A percentile compares a stretch with the other conserved stretches of the same genome.
Conservation (phyloP, 192 early-diverging fungal genomes). For the Funneliformis mosseae region DNA sequence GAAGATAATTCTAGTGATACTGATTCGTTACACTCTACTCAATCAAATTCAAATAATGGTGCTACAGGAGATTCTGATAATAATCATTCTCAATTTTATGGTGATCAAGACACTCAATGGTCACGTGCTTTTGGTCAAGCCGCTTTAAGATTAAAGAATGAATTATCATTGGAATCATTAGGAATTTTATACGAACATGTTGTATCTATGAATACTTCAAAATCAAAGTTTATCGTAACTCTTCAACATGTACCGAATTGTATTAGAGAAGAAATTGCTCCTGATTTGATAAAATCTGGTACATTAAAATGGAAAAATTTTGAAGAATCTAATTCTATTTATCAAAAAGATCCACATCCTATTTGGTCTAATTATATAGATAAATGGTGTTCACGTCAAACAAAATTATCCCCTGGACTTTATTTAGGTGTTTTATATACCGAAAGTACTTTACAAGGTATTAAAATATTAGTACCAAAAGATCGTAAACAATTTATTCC, state of each 20-base stretch:
- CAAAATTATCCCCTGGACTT: constrained; percentile 46
- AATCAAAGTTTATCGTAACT: constrained; percentile 48
- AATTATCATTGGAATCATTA: constrained; percentile 33
- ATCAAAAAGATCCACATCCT: constrained; percentile 28
- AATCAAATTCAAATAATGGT: constrained; percentile 24
- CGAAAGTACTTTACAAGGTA: constrained; percentile 47
- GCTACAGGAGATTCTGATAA: neutral
- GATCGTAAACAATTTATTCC: constrained; percentile 50
- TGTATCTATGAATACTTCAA: constrained; percentile 37
- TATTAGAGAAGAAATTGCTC: constrained; percentile 38
- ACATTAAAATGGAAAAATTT: constrained; percentile 46
- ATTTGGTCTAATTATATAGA: constrained; percentile 32
- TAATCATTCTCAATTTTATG: constrained; percentile 16
- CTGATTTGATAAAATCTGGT: constrained; percentile 41
- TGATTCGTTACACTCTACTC: constrained; percentile 24
- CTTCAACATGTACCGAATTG: constrained; percentile 44
- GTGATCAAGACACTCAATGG: constrained; percentile 32
- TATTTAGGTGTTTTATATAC: constrained; percentile 54
- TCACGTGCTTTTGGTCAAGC: constrained; percentile 25
- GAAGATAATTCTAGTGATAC: constrained; percentile 27
- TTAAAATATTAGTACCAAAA: constrained; percentile 48
- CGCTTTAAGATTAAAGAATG: constrained; percentile 34
- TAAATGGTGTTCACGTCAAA: constrained; percentile 37
- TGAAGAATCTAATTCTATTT: constrained; percentile 32
- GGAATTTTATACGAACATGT: constrained; percentile 48